Base-by-base conservation (phyloP, 345 rosid genomes). In the Combretum micranthum region DNA sequence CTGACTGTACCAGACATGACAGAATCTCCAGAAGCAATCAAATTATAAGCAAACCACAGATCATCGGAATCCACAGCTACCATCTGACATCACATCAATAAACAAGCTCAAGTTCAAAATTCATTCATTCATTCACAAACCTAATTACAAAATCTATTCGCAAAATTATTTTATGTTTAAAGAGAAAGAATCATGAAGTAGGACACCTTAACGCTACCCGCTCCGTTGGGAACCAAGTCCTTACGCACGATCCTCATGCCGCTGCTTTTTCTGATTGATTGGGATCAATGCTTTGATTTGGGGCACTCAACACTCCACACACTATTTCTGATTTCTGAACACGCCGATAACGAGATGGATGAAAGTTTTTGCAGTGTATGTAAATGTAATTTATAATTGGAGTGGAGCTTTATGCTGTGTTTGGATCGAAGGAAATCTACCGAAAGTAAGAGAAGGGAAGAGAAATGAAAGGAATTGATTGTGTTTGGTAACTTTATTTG, bases 1-100 rank as follows among this genome's bases (percentile, higher is more conserved):
- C 98, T 83, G 61, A 92, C 93, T 48, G 98, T 92, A 64, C 69
- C 78, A 39, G 98, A 83, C 98, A 84, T 84, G 14, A 92, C 94
- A 19, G 74, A 53, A 71, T 92, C 97, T 18, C 91, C 91, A 6
- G 63, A 55, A 60, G 95, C 70, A 58, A 92, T 80, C 62, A 92
- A 67, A 72, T 92, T 92, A 64, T 92, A 88, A 67, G 79, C 94
- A 51, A 74, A 80, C 99, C 97, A 93, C 48, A 93, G 79, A 78
- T 93, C 99, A 63, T 89, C 99, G 0, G 96, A 69, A 74, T 93
- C 96, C 20, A 77, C 76, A 1, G 97, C 86, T 18, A 69, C 78
- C 88, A 89, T 77, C 99, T 92, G 76, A 19, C 18, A 47, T 13
- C 23, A 4, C 42, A 47, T 15, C 12, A 20, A 19, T 47, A 44